phyloP scores from a whole-genome alignment of 176 grass and related monocot species.

The Oryza meridionalis region DNA sequence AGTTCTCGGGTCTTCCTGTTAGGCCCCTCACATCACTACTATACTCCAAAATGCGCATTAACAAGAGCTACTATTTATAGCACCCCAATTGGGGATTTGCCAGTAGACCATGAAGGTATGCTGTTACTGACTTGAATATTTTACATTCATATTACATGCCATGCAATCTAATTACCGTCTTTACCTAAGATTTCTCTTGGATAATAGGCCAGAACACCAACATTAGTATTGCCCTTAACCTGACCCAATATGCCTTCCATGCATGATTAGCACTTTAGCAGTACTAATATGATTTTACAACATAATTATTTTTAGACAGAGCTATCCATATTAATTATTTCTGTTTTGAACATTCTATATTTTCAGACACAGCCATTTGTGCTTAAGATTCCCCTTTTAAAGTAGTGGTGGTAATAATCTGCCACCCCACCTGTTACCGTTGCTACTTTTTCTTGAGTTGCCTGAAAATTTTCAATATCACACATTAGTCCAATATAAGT shows the following conservation, averaged over 20 bases:
- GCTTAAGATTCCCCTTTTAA: no score
- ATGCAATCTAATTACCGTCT: not conserved
- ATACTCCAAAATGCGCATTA: slow-evolving; percentile 92
- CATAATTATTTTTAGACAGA: not conserved
- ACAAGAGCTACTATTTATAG: slow-evolving; percentile 75
- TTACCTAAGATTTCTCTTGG: not conserved
- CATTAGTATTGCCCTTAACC: not conserved
- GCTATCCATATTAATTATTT: not conserved
- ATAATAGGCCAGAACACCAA: not conserved
- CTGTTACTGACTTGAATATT: slow-evolving; percentile 32
- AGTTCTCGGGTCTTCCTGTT: slow-evolving; percentile 96
- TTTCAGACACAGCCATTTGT: not conserved
- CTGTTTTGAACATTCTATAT: not conserved
- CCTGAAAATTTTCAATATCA: no score
- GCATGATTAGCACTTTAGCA: not conserved
- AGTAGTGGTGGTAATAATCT: no score
- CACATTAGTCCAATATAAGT: no score
- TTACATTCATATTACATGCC: not conserved
- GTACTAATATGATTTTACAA: not conserved
- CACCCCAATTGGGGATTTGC: slow-evolving; percentile 90
- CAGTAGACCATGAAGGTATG: slow-evolving; percentile 87
- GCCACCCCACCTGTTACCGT: no score
- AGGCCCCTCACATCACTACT: slow-evolving; percentile 97
- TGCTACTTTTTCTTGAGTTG: no score
- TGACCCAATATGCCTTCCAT: no score